Conservation (phyloP, 805 yeast species). For the Pichia kluyveri region DNA sequence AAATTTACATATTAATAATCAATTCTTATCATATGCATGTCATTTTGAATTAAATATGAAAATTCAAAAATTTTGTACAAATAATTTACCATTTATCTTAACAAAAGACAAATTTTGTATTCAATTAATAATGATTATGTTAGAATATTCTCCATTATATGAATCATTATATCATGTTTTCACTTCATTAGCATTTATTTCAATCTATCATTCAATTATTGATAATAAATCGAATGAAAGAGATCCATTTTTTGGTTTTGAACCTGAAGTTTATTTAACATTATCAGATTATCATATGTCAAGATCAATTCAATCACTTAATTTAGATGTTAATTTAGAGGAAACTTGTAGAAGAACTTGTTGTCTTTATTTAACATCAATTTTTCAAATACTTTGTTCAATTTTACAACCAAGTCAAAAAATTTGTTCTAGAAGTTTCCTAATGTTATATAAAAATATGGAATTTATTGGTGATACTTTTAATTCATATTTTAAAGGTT, state of each 20-base stretch:
- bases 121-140: neutral
- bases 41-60: conserved; percentile 5
- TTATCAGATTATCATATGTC: conserved; percentile 15
- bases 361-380: conserved; percentile 4
- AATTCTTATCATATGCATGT: conserved; percentile 5
- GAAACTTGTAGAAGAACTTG: conserved; percentile 6
- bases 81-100: conserved; percentile 6
- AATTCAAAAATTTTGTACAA: conserved; percentile 2
- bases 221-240: neutral
- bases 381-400: conserved; percentile 9
- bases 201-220: conserved; percentile 9
- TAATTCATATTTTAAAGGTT: conserved; percentile 1
- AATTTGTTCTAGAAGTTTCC: conserved; percentile 10
- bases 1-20: conserved; percentile 1
- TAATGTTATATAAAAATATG: conserved; percentile 10
- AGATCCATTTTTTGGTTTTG: conserved; percentile 5
- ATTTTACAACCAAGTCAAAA: conserved; percentile 12
- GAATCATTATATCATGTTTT: conserved; percentile 7
- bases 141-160: conserved; percentile 4
- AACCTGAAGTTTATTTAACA: conserved; percentile 10
- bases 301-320: conserved; percentile 10
- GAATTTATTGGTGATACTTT: conserved; percentile 4
- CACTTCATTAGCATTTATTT: conserved; percentile 9
- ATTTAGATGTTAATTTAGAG: conserved; percentile 4
- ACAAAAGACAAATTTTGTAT: conserved; percentile 1